These are phyloP conservation scores for Pythium chondricola DNA, from an alignment of 352 stramenopile species.

Conservation along the genomic window DNA sequence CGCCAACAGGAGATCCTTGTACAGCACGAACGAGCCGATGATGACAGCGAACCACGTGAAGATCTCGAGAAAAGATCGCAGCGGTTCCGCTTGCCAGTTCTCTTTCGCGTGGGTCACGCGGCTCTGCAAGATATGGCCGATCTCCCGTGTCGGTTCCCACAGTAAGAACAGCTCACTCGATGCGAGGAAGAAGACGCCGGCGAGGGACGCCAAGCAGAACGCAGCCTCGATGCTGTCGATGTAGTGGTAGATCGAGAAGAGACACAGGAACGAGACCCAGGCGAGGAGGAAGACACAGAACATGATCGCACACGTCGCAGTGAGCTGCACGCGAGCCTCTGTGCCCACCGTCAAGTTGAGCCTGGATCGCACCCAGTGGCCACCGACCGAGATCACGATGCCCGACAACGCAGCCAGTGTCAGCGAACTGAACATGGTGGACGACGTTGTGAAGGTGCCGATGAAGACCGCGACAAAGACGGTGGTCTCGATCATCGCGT, in stretches of 20 bases:
- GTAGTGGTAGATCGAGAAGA: conserved; percentile 81
- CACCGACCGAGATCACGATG: conserved; percentile 69
- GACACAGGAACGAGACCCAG: conserved; percentile 59
- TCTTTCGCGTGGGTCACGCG: conserved; percentile 69
- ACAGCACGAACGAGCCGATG: conserved; percentile 74
- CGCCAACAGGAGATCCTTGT: conserved; percentile 69
- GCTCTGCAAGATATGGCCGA: conserved; percentile 67
- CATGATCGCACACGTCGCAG: conserved; percentile 62
- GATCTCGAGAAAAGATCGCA: conserved; percentile 77
- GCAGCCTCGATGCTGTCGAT: conserved; percentile 82
- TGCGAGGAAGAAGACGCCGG: conserved; percentile 74
- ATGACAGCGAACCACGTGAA: conserved; percentile 82
- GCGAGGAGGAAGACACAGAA: conserved; percentile 71
- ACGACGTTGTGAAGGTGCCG: conserved; percentile 67
- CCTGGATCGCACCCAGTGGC: conserved; percentile 58
- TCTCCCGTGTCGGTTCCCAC: conserved; percentile 68
- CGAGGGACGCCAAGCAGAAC: conserved; percentile 73
- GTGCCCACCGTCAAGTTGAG: conserved; percentile 53
- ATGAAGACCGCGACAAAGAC: conserved; percentile 72
- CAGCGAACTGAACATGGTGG: conserved; percentile 66
- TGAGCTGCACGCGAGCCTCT: conserved; percentile 49
- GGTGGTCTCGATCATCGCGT: conserved; percentile 63
- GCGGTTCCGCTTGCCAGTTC: conserved; percentile 70
- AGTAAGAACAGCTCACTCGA: conserved; percentile 79
- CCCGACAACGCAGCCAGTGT: conserved; percentile 64